Evolutionary conservation across 495 filamentous ascomycete genomes (phyloP).

Genomic region (Ramalina intermedia): DNA sequence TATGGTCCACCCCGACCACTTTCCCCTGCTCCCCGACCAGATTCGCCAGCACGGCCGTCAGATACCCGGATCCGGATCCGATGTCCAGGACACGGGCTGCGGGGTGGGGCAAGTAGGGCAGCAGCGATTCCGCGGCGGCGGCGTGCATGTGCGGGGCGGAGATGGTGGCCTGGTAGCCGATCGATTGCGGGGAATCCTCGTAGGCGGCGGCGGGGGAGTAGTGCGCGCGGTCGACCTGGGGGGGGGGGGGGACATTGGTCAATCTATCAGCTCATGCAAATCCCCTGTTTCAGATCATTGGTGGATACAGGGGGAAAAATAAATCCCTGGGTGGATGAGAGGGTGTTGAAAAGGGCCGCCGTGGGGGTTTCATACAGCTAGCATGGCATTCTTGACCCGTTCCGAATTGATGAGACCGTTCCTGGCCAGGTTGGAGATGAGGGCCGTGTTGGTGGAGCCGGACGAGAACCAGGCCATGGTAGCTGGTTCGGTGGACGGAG

Average conservation of each 20-base stretch:
- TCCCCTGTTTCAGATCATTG: too few relatives aligned
- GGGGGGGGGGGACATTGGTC: background rate
- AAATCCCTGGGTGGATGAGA: background rate
- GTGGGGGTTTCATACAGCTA: constrained; percentile 36
- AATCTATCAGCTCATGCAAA: background rate
- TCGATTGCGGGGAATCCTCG: constrained; percentile 78
- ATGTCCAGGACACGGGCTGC: constrained; percentile 63
- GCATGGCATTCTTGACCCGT: constrained; percentile 63
- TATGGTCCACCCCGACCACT: constrained; percentile 82
- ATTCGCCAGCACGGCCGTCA: constrained; percentile 80
- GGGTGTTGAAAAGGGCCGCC: background rate
- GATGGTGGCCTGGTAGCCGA: constrained; percentile 81
- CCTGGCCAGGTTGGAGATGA: constrained; percentile 65
- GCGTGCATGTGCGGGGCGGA: constrained; percentile 97
- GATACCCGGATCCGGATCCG: constrained; percentile 79
- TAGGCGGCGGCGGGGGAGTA: constrained; percentile 61
- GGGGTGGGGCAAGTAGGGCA: constrained; percentile 39
- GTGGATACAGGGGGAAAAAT: background rate
- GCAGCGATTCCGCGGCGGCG: constrained; percentile 52
- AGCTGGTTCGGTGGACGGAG: background rate
- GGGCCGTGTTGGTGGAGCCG: constrained; percentile 57
- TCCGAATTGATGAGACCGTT: constrained; percentile 57
- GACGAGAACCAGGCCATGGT: constrained; percentile 88
- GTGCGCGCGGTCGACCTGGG: constrained; percentile 77
- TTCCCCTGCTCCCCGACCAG: constrained; percentile 43